Evolutionary conservation across 2,329 filamentous ascomycete genomes (phyloP), one percentile per base, ranked within the genome.

Genomic region (Ophiostoma himal-ulmi): DNA sequence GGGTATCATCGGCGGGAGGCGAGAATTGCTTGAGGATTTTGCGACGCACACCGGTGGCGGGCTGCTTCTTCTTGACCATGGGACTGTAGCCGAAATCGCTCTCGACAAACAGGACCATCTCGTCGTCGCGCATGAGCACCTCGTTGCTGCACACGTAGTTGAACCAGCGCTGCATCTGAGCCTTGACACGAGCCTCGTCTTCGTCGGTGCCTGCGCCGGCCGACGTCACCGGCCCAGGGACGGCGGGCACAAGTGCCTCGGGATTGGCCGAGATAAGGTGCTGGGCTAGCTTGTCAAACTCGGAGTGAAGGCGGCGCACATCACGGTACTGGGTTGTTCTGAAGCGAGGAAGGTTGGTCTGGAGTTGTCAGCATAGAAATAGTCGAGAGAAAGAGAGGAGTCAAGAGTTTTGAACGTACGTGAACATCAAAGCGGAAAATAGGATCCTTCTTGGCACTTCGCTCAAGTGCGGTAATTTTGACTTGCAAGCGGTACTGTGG

Each of bases 281-380:
- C 71, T 97, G 92, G 70, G 91, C 93, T n/a, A 99, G 89, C 81
- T 98, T 99, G 74, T 92, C 86, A 77, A 99, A 99, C 78, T 99
- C 95, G 67, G 92, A 93, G 80, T 99, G 95, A 73, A 96, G 90
- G 72, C 95, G 92, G 75, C 95, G 91, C 74, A 99, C 93, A 80
- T 99, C 95, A 77, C 95, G 93, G 82, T 97, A 99, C 79, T 99
- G 95, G 5, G 95, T 99, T 0, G 95, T 99, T 76, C 95, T 89
- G 80, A 97, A 99, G 75, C 94, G 94, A 69, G 94, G 94, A n/a
- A 99, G 90, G 81, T 99, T 99, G 74, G 95, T 99, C 95, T 99
- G 22, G 3, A 5, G 26, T n/a, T 48, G 60, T 54, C 66, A 52
- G 65, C 11, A 57, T 30, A n/a, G 17, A 14, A 20, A 5, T 10